A percentile compares a stretch with the other conserved stretches of the same genome.
phyloP scores from a whole-genome alignment of 441 rosid species.

The Erysimum pusillum region DNA sequence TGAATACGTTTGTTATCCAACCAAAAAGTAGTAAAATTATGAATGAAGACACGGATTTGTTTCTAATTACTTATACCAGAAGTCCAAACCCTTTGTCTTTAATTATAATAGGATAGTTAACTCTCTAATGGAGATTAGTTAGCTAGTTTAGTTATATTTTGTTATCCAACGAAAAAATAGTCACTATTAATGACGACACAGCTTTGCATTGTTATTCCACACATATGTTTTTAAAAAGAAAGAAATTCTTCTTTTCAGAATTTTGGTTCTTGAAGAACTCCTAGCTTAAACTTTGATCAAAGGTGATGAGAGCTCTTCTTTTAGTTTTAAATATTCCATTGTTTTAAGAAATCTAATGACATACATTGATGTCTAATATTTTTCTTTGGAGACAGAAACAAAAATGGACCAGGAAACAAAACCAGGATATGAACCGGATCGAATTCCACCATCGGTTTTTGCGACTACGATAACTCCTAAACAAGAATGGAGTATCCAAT shows the following conservation, averaged over 20 bases:
- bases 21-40: no score
- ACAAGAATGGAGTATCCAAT: slow-evolving; percentile 82
- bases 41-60: no score
- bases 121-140: slow-evolving; percentile 6
- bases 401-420: slow-evolving; percentile 29
- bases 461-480: slow-evolving; percentile 52
- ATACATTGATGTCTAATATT: neutral
- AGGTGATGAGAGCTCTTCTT: slow-evolving; percentile 4
- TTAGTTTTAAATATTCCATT: slow-evolving; percentile 5
- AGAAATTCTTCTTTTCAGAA: neutral
- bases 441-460: slow-evolving; percentile 76
- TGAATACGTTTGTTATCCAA: neutral
- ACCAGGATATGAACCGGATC: slow-evolving; percentile 59
- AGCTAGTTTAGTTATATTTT: neutral
- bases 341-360: neutral
- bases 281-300: slow-evolving; percentile 9
- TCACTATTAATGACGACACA: slow-evolving; percentile 21
- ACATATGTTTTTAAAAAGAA: neutral
- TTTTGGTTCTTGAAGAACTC: neutral
- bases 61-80: slow-evolving; percentile 38
- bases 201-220: neutral
- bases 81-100: neutral
- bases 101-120: neutral
- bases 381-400: slow-evolving; percentile 11
- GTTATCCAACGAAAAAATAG: slow-evolving; percentile 13